Conservation (phyloP, 2,329 filamentous ascomycete species). For the Fusarium concolor region DNA sequence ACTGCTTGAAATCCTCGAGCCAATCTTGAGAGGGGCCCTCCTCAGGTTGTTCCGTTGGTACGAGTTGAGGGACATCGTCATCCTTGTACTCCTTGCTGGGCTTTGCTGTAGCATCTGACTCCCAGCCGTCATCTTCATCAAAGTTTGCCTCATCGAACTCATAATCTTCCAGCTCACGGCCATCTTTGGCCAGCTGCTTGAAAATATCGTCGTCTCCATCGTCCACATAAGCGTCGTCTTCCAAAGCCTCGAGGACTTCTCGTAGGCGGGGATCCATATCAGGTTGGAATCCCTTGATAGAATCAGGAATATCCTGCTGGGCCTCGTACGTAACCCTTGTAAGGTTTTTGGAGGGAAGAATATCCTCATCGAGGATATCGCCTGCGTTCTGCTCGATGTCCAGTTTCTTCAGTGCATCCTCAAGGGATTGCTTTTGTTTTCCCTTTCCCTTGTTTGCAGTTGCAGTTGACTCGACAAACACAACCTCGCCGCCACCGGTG, state of each 20-base stretch:
- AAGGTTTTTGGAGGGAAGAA: slow-evolving; percentile 83
- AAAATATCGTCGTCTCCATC: slow-evolving; percentile 91
- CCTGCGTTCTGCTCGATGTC: slow-evolving; percentile 65
- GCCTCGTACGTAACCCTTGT: slow-evolving; percentile 85
- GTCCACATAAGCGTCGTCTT: slow-evolving; percentile 94
- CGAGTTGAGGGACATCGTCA: slow-evolving; percentile 61
- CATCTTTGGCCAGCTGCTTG: slow-evolving; percentile 74
- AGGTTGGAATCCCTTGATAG: slow-evolving; percentile 92
- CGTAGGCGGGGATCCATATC: slow-evolving; percentile 96
- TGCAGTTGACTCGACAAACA: slow-evolving; percentile 82
- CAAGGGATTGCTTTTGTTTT: slow-evolving; percentile 81
- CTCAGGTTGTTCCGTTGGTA: slow-evolving; percentile 62
- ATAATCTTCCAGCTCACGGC: slow-evolving; percentile 78
- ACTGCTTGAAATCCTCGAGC: slow-evolving; percentile 93
- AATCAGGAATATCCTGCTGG: slow-evolving; percentile 92
- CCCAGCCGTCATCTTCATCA: slow-evolving; percentile 85
- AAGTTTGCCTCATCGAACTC: slow-evolving; percentile 80
- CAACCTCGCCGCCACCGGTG: slow-evolving; percentile 76
- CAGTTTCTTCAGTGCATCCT: slow-evolving; percentile 80
- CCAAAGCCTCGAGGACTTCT: slow-evolving; percentile 91
- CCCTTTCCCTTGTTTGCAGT: slow-evolving; percentile 75
- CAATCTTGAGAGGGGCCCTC: slow-evolving; percentile 81
- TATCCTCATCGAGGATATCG: slow-evolving; percentile 76
- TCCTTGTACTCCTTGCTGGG: slow-evolving; percentile 69
- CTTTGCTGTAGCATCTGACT: slow-evolving; percentile 92